Percentiles rank a stretch among this genome's conserved stretches.
Conservation (phyloP, 2,329 filamentous ascomycete species). For the Sporothrix variecibatus region DNA sequence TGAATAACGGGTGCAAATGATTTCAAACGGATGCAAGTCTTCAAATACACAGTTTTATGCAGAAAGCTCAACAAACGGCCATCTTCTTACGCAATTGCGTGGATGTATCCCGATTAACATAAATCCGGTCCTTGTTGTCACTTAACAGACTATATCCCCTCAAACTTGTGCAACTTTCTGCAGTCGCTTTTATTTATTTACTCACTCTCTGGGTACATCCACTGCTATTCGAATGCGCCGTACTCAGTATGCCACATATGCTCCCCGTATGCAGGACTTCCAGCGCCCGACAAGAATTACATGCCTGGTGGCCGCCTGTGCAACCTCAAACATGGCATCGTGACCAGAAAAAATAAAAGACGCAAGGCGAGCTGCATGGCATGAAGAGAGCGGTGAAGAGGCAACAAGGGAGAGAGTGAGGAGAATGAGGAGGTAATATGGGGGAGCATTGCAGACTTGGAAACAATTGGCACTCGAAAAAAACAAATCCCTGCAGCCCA, state of each 20-base stretch:
- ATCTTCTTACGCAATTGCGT: background rate
- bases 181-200: background rate
- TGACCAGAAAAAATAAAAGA: slow-evolving; percentile 19
- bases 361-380: background rate
- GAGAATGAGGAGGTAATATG: background rate
- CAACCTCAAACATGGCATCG: slow-evolving; percentile 6
- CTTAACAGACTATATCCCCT: background rate
- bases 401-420: background rate
- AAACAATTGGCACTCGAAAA: background rate
- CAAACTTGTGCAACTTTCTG: background rate
- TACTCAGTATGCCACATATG: background rate
- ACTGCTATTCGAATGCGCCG: background rate
- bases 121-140: background rate
- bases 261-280: background rate
- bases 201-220: no score
- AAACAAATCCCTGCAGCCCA: background rate
- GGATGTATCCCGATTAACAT: background rate
- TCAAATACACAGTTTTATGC: background rate
- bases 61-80: background rate
- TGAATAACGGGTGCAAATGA: background rate
- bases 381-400: slow-evolving; percentile 1
- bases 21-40: background rate
- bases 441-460: background rate
- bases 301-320: slow-evolving; percentile 4
- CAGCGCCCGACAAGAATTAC: background rate